A percentile compares a stretch with the other conserved stretches of the same genome.
Conservation (phyloP, 371 early-diverging fungal genomes). For the Mortierella sp. region DNA sequence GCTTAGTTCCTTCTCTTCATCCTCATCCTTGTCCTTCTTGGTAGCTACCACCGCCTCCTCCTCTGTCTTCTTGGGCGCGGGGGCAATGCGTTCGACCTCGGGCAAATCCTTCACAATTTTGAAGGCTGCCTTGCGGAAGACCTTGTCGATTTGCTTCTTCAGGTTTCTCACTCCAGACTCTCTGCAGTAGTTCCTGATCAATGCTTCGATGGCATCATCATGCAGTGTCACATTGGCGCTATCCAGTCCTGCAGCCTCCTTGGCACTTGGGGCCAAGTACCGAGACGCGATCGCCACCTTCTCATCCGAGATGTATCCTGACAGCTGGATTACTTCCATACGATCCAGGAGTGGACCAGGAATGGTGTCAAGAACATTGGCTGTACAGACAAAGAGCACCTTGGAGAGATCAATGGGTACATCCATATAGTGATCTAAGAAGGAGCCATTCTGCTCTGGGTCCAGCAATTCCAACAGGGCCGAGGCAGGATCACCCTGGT, state of each 20-base stretch:
- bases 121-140: constrained; percentile 96
- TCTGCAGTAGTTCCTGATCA: constrained; percentile 93
- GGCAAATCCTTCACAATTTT: constrained; percentile 78
- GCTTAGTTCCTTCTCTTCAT: constrained; percentile 4
- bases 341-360: constrained; percentile 97
- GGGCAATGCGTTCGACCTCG: constrained; percentile 55
- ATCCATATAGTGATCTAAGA: constrained; percentile 99
- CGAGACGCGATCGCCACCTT: constrained; percentile 94
- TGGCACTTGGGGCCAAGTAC: constrained; percentile 89
- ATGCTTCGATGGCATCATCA: constrained; percentile 80
- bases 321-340: constrained; percentile 96
- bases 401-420: constrained; percentile 96
- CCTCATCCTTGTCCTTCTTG: constrained; percentile 8
- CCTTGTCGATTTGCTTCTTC: constrained; percentile 97
- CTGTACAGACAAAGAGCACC: constrained; percentile 97
- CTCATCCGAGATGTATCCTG: constrained; percentile 97
- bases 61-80: constrained; percentile 19
- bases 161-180: constrained; percentile 97
- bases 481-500: constrained; percentile 97
- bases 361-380: constrained; percentile 95
- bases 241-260: constrained; percentile 82
- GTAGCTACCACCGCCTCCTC: constrained; percentile 17
- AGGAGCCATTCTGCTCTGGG: constrained; percentile 96
- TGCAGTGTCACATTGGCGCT: constrained; percentile 77
- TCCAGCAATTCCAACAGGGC: constrained; percentile 96